phyloP scores from a whole-genome alignment of 2,329 filamentous ascomycete species.

The Pestalotiopsis fici region DNA sequence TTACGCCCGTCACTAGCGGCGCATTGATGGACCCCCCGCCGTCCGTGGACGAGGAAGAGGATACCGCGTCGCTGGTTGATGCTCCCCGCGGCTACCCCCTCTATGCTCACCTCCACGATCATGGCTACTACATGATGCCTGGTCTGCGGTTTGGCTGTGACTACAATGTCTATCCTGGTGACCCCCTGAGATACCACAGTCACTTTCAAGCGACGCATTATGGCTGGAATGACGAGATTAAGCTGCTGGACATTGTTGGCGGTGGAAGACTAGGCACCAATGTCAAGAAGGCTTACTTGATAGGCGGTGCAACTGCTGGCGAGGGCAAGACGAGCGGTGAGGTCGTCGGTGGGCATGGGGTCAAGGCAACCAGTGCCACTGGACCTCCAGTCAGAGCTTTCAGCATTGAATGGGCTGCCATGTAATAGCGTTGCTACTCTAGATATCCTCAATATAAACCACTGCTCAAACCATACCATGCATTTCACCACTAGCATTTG shows the following conservation, averaged over 20 bases:
- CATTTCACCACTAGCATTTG: neutral
- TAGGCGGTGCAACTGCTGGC: slow-evolving; percentile 64
- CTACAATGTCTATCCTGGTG: slow-evolving; percentile 93
- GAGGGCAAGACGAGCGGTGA: neutral
- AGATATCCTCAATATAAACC: neutral
- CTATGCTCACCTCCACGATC: slow-evolving; percentile 76
- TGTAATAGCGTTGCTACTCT: slow-evolving; percentile 14
- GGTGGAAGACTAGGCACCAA: slow-evolving; percentile 88
- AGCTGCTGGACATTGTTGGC: slow-evolving; percentile 80
- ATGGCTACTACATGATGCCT: slow-evolving; percentile 85
- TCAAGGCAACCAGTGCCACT: neutral
- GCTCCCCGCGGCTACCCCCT: slow-evolving; percentile 66
- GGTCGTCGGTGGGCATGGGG: neutral
- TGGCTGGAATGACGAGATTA: slow-evolving; percentile 85
- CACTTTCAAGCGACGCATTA: slow-evolving; percentile 87
- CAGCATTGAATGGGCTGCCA: slow-evolving; percentile 26
- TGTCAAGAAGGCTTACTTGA: slow-evolving; percentile 92
- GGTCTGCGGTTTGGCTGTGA: slow-evolving; percentile 93
- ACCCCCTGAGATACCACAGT: slow-evolving; percentile 91
- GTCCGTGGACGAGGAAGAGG: neutral
- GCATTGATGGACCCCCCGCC: slow-evolving; percentile 25
- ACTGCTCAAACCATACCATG: neutral
- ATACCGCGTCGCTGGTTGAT: slow-evolving; percentile 16
- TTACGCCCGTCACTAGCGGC: slow-evolving; percentile 42
- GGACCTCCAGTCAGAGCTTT: slow-evolving; percentile 19